Conservation (phyloP, 306 rosid species). For the Trifolium subterraneum region DNA sequence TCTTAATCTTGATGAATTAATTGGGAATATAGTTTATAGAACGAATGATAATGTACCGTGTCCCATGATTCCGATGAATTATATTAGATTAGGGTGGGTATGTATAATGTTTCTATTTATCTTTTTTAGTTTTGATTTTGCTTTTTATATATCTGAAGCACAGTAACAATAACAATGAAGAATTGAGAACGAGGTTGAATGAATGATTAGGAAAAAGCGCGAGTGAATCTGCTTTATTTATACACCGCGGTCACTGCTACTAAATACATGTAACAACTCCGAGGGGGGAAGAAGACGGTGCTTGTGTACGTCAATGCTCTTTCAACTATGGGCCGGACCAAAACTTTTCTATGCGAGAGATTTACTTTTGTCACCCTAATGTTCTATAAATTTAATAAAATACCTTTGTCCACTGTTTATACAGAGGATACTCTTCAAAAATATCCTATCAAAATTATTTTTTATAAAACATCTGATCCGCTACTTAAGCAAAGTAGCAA, state of each 20-base stretch:
- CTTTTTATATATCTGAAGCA: neutral
- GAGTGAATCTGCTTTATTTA: slow-evolving; percentile 5
- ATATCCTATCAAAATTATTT: too few relatives aligned
- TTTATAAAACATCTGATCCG: too few relatives aligned
- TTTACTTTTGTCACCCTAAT: too few relatives aligned
- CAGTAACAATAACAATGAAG: neutral
- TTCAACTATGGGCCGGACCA: too few relatives aligned
- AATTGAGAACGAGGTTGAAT: neutral
- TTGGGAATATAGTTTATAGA: neutral
- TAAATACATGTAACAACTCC: too few relatives aligned
- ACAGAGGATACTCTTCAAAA: too few relatives aligned
- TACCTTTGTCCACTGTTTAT: too few relatives aligned
- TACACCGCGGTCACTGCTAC: neutral
- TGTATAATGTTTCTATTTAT: neutral
- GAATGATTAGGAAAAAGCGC: neutral
- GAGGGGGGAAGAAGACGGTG: too few relatives aligned
- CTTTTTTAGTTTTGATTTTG: neutral
- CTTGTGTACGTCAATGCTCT: too few relatives aligned
- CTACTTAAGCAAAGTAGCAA: too few relatives aligned
- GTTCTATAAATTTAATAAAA: too few relatives aligned
- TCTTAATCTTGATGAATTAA: neutral
- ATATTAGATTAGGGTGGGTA: slow-evolving; percentile 5
- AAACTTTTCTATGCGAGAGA: too few relatives aligned
- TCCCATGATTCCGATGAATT: slow-evolving; percentile 40
- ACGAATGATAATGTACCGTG: slow-evolving; percentile 41